These are phyloP conservation scores for Flaveria linearis DNA, from an alignment of 129 eudicot species.

Conservation along the genomic window DNA sequence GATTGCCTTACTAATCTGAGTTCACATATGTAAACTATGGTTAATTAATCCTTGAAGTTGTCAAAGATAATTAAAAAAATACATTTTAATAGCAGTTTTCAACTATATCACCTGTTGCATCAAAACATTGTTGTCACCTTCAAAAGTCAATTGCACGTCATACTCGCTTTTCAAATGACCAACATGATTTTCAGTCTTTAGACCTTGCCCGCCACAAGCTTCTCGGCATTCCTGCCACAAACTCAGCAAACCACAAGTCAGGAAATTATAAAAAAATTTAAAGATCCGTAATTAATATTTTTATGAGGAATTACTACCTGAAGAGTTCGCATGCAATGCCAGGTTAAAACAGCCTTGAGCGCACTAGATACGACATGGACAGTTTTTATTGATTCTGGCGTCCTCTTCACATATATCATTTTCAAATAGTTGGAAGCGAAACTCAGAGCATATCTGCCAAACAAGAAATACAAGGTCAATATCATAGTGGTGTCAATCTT, in stretches of 20 bases:
- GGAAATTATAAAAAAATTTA: neutral
- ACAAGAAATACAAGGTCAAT: neutral
- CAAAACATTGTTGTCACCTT: slow-evolving; percentile 92
- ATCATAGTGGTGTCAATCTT: neutral
- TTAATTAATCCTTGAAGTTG: neutral
- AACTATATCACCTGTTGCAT: slow-evolving; percentile 83
- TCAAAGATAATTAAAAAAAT: neutral
- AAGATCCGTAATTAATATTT: no score
- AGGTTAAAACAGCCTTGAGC: slow-evolving; percentile 71
- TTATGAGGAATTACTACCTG: slow-evolving; percentile 46
- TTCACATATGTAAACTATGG: neutral
- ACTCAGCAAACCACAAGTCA: slow-evolving; percentile 3
- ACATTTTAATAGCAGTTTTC: neutral
- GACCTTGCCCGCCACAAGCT: slow-evolving; percentile 88
- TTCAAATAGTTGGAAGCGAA: slow-evolving; percentile 80
- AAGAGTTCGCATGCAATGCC: slow-evolving; percentile 96
- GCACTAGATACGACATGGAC: slow-evolving; percentile 92
- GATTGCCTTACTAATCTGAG: slow-evolving; percentile 89
- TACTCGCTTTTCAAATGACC: slow-evolving; percentile 89
- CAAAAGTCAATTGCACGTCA: slow-evolving; percentile 88
- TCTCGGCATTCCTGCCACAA: slow-evolving; percentile 74
- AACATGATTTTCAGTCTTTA: slow-evolving; percentile 78
- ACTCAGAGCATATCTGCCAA: slow-evolving; percentile 83
- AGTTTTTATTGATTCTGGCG: slow-evolving; percentile 67
- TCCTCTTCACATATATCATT: slow-evolving; percentile 64